Base-by-base conservation (phyloP, 768 basidiomycete genomes). In the Rhodotorula paludigena region DNA sequence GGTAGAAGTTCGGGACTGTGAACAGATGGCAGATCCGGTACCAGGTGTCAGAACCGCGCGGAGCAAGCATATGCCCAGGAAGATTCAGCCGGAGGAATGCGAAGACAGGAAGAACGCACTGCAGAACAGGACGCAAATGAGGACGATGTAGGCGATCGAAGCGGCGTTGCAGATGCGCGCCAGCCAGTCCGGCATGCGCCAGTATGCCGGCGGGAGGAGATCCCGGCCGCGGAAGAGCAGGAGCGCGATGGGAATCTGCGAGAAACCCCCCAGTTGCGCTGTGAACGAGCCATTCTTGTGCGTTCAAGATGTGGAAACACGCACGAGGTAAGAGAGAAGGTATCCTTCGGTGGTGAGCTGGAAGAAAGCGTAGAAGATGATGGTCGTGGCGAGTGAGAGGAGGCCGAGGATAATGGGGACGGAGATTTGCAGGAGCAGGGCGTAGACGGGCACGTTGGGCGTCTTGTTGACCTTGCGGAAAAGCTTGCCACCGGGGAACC, bases 121-220 rank as follows among this genome's bases (percentile, higher is more conserved):
- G 52, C 56, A 60, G 67, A 68, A 62, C 23, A 68, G 57, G 36
- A 68, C 57, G 57, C 49, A 63, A 57, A 68, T 67, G 60, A 62
- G 57, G 12, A 55, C 41, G 33, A 57, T 53, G 60, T 67, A 67
- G 55, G 53, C 42, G 6, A 67, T 33, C 2, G 41, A 16, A 42
- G 57, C 32, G 39, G 45, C 25, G 60, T 61, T 62, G 60, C 55
- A 57, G 28, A 53, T 20, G 21, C 47, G 57, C 15, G 55, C 60
- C 30, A 67, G 33, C 4, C n/a, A 2, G 49, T 44, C 44, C 18
- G 66, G 66, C 32, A 67, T 44, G 41, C 66, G 54, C 60, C 60
- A 67, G 54, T 61, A 52, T 5, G 57, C 61, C 0, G 35, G 51
- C 5, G 61, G 61, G 25, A 68, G 57, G 20, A 53, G 35, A 23